These are phyloP conservation scores for Bipolaris cookei DNA, from an alignment of 2,329 filamentous ascomycete species.

Conservation along the genomic window DNA sequence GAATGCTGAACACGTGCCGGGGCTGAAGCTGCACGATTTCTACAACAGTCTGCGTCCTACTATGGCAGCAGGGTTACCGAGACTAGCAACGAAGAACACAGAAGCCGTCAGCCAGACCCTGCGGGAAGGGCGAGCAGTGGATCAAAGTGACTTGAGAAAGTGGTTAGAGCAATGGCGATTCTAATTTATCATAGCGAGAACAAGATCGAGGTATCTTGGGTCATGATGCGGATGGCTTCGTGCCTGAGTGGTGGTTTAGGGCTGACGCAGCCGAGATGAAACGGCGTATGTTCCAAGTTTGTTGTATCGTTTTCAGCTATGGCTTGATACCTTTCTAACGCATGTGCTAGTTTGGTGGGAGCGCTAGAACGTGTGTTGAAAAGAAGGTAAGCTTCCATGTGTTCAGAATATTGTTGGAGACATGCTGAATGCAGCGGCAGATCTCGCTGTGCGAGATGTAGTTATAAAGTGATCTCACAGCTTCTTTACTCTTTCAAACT, in stretches of 20 bases:
- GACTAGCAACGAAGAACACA: background rate
- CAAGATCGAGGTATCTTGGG: conserved; percentile 68
- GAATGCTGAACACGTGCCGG: conserved; percentile 5
- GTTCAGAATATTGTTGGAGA: background rate
- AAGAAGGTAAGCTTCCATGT: background rate
- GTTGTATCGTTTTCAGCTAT: too few species aligned
- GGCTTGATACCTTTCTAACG: background rate
- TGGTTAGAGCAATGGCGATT: conserved; percentile 9
- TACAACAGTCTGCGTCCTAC: background rate
- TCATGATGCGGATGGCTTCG: conserved; percentile 66
- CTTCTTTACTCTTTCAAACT: conserved; percentile 11
- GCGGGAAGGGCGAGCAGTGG: background rate
- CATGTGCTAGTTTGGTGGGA: background rate
- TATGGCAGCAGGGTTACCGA: background rate
- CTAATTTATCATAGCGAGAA: background rate
- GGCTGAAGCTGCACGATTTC: conserved; percentile 7
- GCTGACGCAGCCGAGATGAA: conserved; percentile 65
- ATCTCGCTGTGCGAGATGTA: conserved; percentile 12
- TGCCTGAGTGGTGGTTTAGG: conserved; percentile 70
- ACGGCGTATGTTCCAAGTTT: conserved; percentile 46
- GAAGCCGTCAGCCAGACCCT: background rate
- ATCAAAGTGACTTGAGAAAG: background rate
- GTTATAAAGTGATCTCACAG: conserved; percentile 11
- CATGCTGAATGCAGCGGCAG: background rate
- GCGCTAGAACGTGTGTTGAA: background rate